A percentile compares a stretch with the other conserved stretches of the same genome.
Evolutionary conservation across 2,329 filamentous ascomycete genomes (phyloP).

Genomic region (Lachnellula hyalina): DNA sequence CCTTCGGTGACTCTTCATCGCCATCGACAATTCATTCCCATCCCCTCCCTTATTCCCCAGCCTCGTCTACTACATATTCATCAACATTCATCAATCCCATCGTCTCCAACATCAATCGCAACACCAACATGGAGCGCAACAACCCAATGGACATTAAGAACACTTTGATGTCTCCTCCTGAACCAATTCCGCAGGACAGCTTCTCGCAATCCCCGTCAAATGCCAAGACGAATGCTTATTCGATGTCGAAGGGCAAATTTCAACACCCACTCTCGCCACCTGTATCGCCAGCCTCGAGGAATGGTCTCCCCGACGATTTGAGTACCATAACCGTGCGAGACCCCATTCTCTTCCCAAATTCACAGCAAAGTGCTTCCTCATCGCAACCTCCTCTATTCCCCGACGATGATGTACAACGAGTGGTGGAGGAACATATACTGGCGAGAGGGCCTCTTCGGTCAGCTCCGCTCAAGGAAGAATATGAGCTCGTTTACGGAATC

Average conservation of each 20-base stretch:
- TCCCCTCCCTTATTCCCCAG: constrained; percentile 8
- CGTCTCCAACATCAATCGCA: constrained; percentile 17
- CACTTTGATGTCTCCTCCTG: constrained; percentile 59
- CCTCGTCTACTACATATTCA: constrained; percentile 9
- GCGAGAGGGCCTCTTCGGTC: constrained; percentile 35
- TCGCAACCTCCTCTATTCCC: constrained; percentile 47
- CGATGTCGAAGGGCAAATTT: constrained; percentile 35
- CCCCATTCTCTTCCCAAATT: constrained; percentile 53
- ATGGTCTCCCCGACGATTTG: constrained; percentile 15
- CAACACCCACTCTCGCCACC: constrained; percentile 49
- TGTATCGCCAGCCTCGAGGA: constrained; percentile 45
- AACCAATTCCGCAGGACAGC: constrained; percentile 47
- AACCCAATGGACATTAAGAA: constrained; percentile 29
- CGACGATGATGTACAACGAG: constrained; percentile 39
- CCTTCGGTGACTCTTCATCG: constrained; percentile 24
- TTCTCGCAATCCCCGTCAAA: constrained; percentile 34
- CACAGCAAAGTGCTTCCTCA: constrained; percentile 36
- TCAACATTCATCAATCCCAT: constrained; percentile 20
- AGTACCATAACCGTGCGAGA: constrained; percentile 40
- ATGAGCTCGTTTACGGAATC: constrained; percentile 49
- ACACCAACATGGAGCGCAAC: constrained; percentile 23
- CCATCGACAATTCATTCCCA: constrained; percentile 16
- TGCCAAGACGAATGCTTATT: constrained; percentile 21
- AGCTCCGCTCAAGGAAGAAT: constrained; percentile 47
- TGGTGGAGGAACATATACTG: constrained; percentile 41